Conservation (phyloP, 129 eudicot species). For the Pittosporum tobira region DNA sequence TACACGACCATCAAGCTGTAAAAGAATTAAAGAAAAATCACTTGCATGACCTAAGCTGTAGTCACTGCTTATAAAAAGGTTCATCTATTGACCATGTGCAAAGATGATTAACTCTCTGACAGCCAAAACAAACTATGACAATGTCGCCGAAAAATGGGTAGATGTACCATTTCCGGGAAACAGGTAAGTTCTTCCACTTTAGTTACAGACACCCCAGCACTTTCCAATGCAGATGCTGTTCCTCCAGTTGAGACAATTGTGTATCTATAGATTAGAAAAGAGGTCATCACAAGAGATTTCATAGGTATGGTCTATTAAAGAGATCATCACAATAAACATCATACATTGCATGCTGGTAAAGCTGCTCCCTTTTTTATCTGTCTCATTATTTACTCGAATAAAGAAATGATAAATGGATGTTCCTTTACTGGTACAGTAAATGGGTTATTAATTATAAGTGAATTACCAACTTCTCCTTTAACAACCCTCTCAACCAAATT, state of each 20-base stretch:
- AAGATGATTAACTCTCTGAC: too few species aligned
- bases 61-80: background rate
- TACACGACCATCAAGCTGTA: slow-evolving; percentile 98
- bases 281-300: background rate
- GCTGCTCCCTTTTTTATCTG: too few species aligned
- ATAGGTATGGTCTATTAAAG: too few species aligned
- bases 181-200: slow-evolving; percentile 83
- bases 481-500: too few species aligned
- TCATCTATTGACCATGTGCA: too few species aligned
- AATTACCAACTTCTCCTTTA: too few species aligned
- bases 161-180: slow-evolving; percentile 98
- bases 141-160: too few species aligned
- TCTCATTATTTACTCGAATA: too few species aligned
- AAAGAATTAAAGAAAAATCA: slow-evolving; percentile 9
- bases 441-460: too few species aligned
- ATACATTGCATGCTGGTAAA: background rate
- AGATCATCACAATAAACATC: background rate
- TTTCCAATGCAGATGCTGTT: slow-evolving; percentile 83
- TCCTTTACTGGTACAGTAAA: too few species aligned
- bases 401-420: too few species aligned
- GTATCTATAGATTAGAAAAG: slow-evolving; percentile 35
- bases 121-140: too few species aligned
- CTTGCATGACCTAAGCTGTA: background rate
- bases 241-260: slow-evolving; percentile 97
- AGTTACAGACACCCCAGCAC: slow-evolving; percentile 69